Base-by-base conservation (phyloP, 495 filamentous ascomycete genomes). In the Venustampulla echinocandica region DNA sequence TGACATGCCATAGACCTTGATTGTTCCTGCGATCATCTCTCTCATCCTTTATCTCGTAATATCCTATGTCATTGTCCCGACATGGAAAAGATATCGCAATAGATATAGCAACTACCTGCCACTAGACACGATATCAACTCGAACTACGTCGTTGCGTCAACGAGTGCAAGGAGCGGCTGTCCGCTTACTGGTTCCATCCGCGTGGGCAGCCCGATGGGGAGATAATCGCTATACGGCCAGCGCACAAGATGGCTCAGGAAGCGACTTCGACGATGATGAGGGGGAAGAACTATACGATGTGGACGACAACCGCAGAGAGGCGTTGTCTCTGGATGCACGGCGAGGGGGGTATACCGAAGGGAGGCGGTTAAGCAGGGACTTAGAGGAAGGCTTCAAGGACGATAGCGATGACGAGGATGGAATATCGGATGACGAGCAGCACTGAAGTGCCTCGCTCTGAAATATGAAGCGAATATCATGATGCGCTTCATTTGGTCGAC, bases 331-430 rank as follows among this genome's bases (percentile, higher is more conserved):
- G 36, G 61, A 54, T 57, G 49, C 32, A 52, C 52, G 45, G 53
- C 52, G 58, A 40, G 53, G 46, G 2, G 19, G 38, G 34, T 46
- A 55, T 22, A 69, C 69, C 23, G 50, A 61, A 17, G 68, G 75
- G 43, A 66, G 77, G 48, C 73, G 88, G 51, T 57, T 93, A 40
- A 88, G 85, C 67, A 73, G 87, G 60, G 88, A 95, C 49, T 46
- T 93, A 44, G 87, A 92, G 62, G 77, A 85, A 48, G 87, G 85
- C 1, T 93, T 93, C 59, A 80, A 77, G 69, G 84, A 88, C 65
- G 83, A 87, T 58, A 88, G 85, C 60, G 81, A 85, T 47, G 75
- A 77, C 23, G 83, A 87, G n/a, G 73, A 75, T 14, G 67, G 60
- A 21, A n/a, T n/a, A n/a, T n/a, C n/a, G n/a, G n/a, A n/a, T n/a